Base-by-base conservation (phyloP, 345 rosid genomes). In the Trapa bicornis region DNA sequence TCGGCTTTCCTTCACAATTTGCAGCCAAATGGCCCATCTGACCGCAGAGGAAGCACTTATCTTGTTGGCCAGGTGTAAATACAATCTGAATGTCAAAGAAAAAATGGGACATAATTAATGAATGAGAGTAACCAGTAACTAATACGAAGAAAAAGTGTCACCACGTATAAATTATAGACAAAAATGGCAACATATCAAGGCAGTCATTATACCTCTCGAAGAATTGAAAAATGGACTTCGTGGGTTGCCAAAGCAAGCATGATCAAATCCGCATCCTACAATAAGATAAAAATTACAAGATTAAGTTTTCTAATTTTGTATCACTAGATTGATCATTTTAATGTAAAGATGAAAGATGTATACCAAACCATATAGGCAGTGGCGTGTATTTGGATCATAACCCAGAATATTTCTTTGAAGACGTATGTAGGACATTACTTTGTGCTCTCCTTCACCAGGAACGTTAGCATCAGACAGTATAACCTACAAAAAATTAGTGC, bases 361-460 rank as follows among this genome's bases (percentile, higher is more conserved):
- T 91, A 94, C 99, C 97, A 94, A 86, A 72, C 99, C 96, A 82
- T 87, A 94, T 67, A 94, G 76, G 82, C 97, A 94, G 80, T 91
- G 99, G 32, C 80, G 82, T 54, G 96, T 89, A 70, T 94, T 91
- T 75, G 97, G 91, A 81, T 94, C 78, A 76, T 79, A 84, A 78
- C 91, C 96, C 73, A 93, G 86, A 80, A 86, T 91, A 73, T 87
- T 89, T 75, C 91, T 87, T 80, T 91, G 97, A 56, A 86, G 89
- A 74, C 96, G 93, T 38, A 95, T 78, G 69, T 85, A 95, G 2
- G 96, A 91, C 87, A 95, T 89, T 71, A 91, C 77, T 79, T 95
- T 91, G 79, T 91, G 99, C 73, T 94, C 99, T 72, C 99, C 99
- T 80, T 94, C 97, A 63, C 99, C 97, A 56, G 99, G 99, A 81